Conservation (phyloP, 1,284 basidiomycete genomes). For the Erythrobasidium hasegawianum region DNA sequence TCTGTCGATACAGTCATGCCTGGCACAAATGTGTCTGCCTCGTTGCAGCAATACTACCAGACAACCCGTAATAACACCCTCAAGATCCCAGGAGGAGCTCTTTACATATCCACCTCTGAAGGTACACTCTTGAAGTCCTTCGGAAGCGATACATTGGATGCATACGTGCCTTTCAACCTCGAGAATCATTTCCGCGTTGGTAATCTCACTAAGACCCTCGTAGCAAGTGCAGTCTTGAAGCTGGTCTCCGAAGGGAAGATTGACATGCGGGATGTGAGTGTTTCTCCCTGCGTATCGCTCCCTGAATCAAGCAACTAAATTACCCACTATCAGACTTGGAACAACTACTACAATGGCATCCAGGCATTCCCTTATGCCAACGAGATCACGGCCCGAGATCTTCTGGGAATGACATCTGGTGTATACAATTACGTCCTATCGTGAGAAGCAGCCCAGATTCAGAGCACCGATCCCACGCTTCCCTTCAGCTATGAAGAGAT, state of each 20-base stretch:
- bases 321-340: not conserved
- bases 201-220: not conserved
- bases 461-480: not conserved
- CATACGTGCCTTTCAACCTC: not conserved
- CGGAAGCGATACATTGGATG: not conserved
- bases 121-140: conserved; percentile 3
- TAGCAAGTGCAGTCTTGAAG: not conserved
- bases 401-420: not conserved
- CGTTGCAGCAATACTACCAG: not conserved
- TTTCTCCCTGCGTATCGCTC: not conserved
- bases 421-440: not conserved
- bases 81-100: conserved; percentile 1
- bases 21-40: not conserved
- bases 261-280: not conserved
- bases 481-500: conserved; percentile 1
- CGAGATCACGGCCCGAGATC: not conserved
- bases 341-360: not conserved
- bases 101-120: not conserved
- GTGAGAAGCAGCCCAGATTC: not conserved
- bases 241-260: not conserved
- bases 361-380: conserved; percentile 2
- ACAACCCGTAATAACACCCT: not conserved
- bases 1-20: not conserved
- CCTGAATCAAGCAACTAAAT: not conserved
- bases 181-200: conserved; percentile 1